Conservation (phyloP, 2,329 filamentous ascomycete genomes). For the Chlorencoelia australis region DNA sequence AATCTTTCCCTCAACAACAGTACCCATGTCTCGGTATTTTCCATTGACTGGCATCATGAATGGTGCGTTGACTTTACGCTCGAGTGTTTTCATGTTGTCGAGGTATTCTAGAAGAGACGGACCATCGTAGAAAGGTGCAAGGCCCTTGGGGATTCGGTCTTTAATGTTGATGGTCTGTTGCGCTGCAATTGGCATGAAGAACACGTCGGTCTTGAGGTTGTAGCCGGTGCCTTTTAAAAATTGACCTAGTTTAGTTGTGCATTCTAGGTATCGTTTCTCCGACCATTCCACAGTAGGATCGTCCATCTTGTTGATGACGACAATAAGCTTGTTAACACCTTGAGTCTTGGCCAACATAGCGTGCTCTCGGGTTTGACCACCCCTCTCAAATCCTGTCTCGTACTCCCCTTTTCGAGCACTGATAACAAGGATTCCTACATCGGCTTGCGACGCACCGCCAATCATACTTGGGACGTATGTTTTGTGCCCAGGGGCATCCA, state of each 20-base stretch:
- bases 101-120: slow-evolving; percentile 91
- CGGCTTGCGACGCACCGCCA: slow-evolving; percentile 83
- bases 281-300: slow-evolving; percentile 95
- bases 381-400: slow-evolving; percentile 95
- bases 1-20: slow-evolving; percentile 94
- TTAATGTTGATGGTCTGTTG: slow-evolving; percentile 83
- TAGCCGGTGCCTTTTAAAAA: slow-evolving; percentile 92
- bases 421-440: slow-evolving; percentile 92
- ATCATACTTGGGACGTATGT: slow-evolving; percentile 99
- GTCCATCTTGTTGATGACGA: slow-evolving; percentile 99
- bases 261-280: slow-evolving; percentile 85
- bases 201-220: slow-evolving; percentile 85
- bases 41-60: slow-evolving; percentile 99
- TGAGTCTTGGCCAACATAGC: slow-evolving; percentile 97
- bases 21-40: slow-evolving; percentile 96
- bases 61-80: slow-evolving; percentile 91
- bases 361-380: slow-evolving; percentile 94
- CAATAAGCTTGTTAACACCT: slow-evolving; percentile 91
- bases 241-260: slow-evolving; percentile 72
- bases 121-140: slow-evolving; percentile 76
- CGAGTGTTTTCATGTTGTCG: slow-evolving; percentile 84
- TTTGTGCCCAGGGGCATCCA: slow-evolving; percentile 96
- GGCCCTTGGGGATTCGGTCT: slow-evolving; percentile 65
- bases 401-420: slow-evolving; percentile 97
- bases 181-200: slow-evolving; percentile 93